phyloP scores from a whole-genome alignment of 139 green algal genomes.

The Trebouxia sp. region DNA sequence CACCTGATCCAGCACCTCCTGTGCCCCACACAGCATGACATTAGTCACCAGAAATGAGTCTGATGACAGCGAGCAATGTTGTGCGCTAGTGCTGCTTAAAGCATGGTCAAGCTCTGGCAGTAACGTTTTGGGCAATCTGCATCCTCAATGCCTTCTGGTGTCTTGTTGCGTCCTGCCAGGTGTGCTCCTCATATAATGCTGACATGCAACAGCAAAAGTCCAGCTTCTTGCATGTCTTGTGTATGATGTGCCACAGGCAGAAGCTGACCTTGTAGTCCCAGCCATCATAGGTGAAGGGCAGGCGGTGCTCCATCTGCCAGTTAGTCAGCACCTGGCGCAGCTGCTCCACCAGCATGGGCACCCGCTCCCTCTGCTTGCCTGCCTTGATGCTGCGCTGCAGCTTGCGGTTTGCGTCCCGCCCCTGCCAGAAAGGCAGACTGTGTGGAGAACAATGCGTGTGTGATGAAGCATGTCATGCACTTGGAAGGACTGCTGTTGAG shows the following conservation, averaged over 20 bases:
- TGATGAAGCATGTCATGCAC: no score
- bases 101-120: no score
- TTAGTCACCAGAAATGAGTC: no score
- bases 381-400: constrained; percentile 60
- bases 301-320: constrained; percentile 53
- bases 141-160: neutral
- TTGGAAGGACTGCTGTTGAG: neutral
- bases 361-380: constrained; percentile 43
- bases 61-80: no score
- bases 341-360: constrained; percentile 41
- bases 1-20: constrained; percentile 20
- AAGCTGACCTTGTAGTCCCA: constrained; percentile 41
- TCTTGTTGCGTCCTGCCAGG: neutral
- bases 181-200: neutral
- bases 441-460: no score
- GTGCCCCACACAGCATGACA: neutral
- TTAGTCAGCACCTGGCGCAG: constrained; percentile 38
- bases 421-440: constrained; percentile 36
- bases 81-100: no score
- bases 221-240: neutral
- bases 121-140: no score
- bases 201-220: neutral
- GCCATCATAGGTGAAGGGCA: constrained; percentile 58
- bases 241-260: neutral
- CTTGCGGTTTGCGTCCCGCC: constrained; percentile 56